Percentiles rank a stretch among this genome's conserved stretches.
Evolutionary conservation across 441 rosid genomes (phyloP).

Genomic region (Syzygium syzygioides): DNA sequence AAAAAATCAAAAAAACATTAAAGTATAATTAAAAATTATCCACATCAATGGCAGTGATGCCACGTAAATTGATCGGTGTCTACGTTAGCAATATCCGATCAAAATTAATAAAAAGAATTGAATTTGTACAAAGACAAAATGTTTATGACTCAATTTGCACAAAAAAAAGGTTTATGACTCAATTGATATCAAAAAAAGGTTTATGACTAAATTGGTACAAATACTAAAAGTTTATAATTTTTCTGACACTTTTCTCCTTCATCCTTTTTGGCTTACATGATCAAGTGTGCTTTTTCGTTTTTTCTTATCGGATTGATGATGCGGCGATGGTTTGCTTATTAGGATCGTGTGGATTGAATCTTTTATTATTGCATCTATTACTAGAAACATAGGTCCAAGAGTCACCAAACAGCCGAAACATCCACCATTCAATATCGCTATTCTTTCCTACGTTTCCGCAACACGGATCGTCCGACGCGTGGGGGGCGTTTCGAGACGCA

Average conservation of each 20-base stretch:
- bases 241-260: no score
- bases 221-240: no score
- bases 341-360: not conserved
- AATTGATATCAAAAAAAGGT: accelerated
- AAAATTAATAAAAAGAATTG: no score
- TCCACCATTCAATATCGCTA: not conserved
- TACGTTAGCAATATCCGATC: no score
- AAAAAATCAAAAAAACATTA: no score
- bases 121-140: not conserved
- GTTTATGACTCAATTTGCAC: accelerated
- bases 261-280: no score
- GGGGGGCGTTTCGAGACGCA: not conserved
- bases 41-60: no score
- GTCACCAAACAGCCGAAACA: not conserved
- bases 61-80: accelerated
- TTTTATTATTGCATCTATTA: not conserved
- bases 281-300: no score
- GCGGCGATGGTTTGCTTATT: no score
- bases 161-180: accelerated
- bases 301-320: no score
- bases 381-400: not conserved
- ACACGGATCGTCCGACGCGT: no score
- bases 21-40: no score
- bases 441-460: not conserved
- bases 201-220: accelerated